Percentiles rank a stretch among this genome's conserved stretches.
phyloP scores from a whole-genome alignment of 208 protist genomes.

The Acanthamoeba royreba region DNA sequence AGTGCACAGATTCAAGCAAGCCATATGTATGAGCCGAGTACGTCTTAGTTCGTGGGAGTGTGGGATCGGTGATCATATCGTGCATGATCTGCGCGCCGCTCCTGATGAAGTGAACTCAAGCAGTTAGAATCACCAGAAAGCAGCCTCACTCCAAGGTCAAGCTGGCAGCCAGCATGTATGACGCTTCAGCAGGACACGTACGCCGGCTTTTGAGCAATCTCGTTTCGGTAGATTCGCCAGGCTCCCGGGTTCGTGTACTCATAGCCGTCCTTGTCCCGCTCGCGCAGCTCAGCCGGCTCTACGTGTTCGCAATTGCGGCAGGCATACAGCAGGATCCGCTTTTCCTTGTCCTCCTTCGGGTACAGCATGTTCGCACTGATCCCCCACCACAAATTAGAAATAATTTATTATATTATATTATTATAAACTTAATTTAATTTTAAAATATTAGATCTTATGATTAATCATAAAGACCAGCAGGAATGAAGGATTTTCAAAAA shows the following conservation, averaged over 20 bases:
- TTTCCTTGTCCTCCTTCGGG: conserved; percentile 47
- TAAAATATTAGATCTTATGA: too few relatives aligned
- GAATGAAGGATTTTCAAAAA: too few relatives aligned
- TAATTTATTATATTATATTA: too few relatives aligned
- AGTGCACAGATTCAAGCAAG: background rate
- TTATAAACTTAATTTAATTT: background rate
- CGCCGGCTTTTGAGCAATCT: background rate
- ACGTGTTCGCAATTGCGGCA: conserved; percentile 50
- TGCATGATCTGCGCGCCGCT: background rate
- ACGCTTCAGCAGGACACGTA: background rate
- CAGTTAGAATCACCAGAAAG: background rate
- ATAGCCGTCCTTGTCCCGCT: background rate
- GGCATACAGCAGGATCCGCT: background rate
- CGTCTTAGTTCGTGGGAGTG: conserved; percentile 46
- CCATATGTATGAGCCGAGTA: background rate
- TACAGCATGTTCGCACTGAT: conserved; percentile 48
- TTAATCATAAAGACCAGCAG: too few relatives aligned
- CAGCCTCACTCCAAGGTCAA: background rate
- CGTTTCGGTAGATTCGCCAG: conserved; percentile 46
- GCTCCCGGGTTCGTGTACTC: background rate
- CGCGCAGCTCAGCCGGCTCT: conserved; percentile 13
- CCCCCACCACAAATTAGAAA: background rate
- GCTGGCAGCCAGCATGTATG: background rate
- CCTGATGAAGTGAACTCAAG: background rate
- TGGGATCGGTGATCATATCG: conserved; percentile 44